Base-by-base conservation (phyloP, 768 basidiomycete species). In the Suillus tomentosus region DNA sequence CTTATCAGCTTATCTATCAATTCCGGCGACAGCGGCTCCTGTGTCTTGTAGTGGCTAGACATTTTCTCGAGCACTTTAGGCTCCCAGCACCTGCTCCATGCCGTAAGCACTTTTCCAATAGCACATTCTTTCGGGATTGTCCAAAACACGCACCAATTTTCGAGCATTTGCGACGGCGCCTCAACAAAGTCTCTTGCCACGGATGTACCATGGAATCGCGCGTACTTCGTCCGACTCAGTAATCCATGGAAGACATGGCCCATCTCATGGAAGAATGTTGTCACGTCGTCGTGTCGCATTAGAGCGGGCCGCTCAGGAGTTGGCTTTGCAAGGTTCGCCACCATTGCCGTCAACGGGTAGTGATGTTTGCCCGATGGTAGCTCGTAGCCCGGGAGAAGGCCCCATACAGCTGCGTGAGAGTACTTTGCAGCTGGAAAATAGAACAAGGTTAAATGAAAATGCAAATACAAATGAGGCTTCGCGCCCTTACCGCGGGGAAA, bases 211-310 rank as follows among this genome's bases (percentile, higher is more conserved):
- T 95, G 92, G 85, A 95, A 95, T 15, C 88, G 79, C 24, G 86
- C 77, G 72, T 86, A 94, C 65, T 82, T 84, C 39, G 92, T 93
- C 64, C 78, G 81, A 69, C 87, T 89, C 57, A 93, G 76, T 54
- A 96, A 75, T 11, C 84, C 85, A 67, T 89, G 87, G 80, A 89
- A 89, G 5, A 86, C 85, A 65, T 89, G 87, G 0, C 89, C 92
- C 89, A 93, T 91, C 76, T 94, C 94, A 68, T 95, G 94, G 85
- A 95, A 94, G 78, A 95, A 93, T 0, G 93, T 95, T 13, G 92
- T 92, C 1, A 93, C 92, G 63, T 94, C 91, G 68, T 89, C 87
- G 65, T 94, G 92, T n/a, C 85, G 80, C 92, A 96, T 91, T 42
- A 94, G 79, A 22, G 92, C 92, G 2, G 92, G 92, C 64, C 88